phyloP scores from a whole-genome alignment of 345 rosid genomes.

The Clarkia xantiana region DNA sequence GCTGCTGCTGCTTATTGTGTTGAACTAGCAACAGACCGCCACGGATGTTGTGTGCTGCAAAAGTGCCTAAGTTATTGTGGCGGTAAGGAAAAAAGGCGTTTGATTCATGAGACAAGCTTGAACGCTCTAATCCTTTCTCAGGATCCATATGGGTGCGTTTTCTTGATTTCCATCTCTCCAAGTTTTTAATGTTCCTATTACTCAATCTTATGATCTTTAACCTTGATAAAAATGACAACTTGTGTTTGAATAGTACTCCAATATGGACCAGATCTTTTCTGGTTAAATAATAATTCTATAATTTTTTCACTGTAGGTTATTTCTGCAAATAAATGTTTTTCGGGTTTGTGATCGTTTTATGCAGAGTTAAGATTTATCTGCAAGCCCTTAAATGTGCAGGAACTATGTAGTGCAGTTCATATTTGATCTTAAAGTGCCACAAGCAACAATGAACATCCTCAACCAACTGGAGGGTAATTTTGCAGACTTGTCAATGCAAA shows the following conservation, averaged over 20 bases:
- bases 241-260: background rate
- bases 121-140: constrained; percentile 64
- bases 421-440: constrained; percentile 17
- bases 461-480: constrained; percentile 54
- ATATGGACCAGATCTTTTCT: background rate
- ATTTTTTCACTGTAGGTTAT: background rate
- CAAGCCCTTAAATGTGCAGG: constrained; percentile 4
- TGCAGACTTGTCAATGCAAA: constrained; percentile 70
- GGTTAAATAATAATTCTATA: background rate
- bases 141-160: constrained; percentile 60
- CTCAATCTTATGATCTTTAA: background rate
- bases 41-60: constrained; percentile 79
- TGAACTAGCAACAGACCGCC: constrained; percentile 61
- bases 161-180: constrained; percentile 1
- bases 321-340: background rate
- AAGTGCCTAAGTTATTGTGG: constrained; percentile 43
- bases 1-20: constrained; percentile 52
- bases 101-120: constrained; percentile 39
- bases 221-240: background rate
- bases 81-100: constrained; percentile 30
- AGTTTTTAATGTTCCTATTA: background rate
- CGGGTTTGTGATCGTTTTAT: background rate
- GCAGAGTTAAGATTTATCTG: background rate
- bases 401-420: constrained; percentile 13
- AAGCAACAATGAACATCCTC: constrained; percentile 38